Evolutionary conservation across 139 green algal species (phyloP), one percentile per base, ranked within the genome.

Genomic region (Tetraselmis striata): DNA sequence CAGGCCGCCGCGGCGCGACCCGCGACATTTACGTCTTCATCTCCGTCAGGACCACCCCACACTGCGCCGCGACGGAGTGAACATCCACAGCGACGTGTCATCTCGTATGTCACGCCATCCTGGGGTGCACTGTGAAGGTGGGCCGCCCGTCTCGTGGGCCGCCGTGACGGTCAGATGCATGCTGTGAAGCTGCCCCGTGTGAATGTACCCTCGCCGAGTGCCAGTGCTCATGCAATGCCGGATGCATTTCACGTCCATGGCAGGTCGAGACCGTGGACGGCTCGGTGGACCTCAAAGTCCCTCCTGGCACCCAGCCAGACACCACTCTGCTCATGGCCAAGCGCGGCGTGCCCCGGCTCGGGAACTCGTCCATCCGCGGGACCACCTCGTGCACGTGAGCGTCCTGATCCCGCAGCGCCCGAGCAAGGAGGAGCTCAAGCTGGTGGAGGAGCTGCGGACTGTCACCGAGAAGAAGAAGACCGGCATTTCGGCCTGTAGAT

Each of bases 291-390:
- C 89, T 99, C 22, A 98, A 98, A 86, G 94, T 99, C 59, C 97
- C 97, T 23, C 78, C 88, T 1, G 96, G 96, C 75, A 98, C 95
- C 5, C 97, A 99, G 90, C 97, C 97, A 0, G 95, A 93, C 76
- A 99, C 96, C 1, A 99, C 95, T 2, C 87, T 99, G 83, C 90
- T 99, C 27, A 99, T 99, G 97, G 87, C 91, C 79, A 98, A 98
- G 92, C 87, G 96, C 0, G 97, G 97, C 0, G 97, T 99, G 59
- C 96, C 96, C 0, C 87, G 90, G 28, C 91, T 99, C 5, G 95
- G 95, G 23, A 87, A 88, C n/a, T 30, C 85, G 5, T 87, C 31
- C 26, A 67, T 90, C 31, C 85, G 97, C 2, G 97, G 97, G 96
- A 99, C 89, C 97, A 99, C 82, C 84, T 91, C 45, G 92, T 93